phyloP scores from a whole-genome alignment of 805 yeast genomes.

The Teunomyces cretensis region DNA sequence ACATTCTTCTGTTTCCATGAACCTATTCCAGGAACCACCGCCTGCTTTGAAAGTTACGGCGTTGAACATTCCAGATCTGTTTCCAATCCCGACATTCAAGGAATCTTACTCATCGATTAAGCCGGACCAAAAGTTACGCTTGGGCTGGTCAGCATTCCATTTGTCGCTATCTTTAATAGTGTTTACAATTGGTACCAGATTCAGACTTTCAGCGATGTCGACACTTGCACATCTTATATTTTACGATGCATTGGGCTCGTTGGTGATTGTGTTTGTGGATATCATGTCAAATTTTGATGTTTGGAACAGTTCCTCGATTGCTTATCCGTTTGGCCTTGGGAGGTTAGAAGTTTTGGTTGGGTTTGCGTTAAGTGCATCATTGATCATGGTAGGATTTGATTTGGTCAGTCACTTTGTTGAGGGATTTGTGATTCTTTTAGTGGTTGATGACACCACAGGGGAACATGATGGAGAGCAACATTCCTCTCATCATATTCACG shows the following conservation, averaged over 20 bases:
- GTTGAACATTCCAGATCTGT: slow-evolving; percentile 55
- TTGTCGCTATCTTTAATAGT: slow-evolving; percentile 51
- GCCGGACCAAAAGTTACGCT: slow-evolving; percentile 53
- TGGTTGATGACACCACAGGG: slow-evolving; percentile 26
- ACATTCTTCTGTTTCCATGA: slow-evolving; percentile 95
- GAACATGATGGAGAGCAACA: slow-evolving; percentile 21
- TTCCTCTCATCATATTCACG: slow-evolving; percentile 43
- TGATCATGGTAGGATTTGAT: slow-evolving; percentile 90
- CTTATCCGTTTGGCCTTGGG: slow-evolving; percentile 92
- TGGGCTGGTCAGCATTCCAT: slow-evolving; percentile 63
- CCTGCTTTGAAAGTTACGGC: slow-evolving; percentile 53
- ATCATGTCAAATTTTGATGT: slow-evolving; percentile 89
- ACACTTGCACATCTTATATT: slow-evolving; percentile 85
- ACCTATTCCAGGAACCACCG: slow-evolving; percentile 91
- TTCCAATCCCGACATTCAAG: slow-evolving; percentile 67
- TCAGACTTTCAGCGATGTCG: slow-evolving; percentile 58
- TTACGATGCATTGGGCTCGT: slow-evolving; percentile 80
- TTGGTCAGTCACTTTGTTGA: slow-evolving; percentile 84
- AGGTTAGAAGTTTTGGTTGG: slow-evolving; percentile 85
- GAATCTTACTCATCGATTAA: slow-evolving; percentile 67
- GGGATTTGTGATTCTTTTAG: slow-evolving; percentile 54
- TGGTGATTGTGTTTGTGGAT: slow-evolving; percentile 68
- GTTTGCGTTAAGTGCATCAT: slow-evolving; percentile 80
- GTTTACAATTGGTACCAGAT: slow-evolving; percentile 59
- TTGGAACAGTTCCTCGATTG: slow-evolving; percentile 80